These are phyloP conservation scores for Penicillium robsamsonii DNA, from an alignment of 495 filamentous ascomycete genomes.

Conservation along the genomic window DNA sequence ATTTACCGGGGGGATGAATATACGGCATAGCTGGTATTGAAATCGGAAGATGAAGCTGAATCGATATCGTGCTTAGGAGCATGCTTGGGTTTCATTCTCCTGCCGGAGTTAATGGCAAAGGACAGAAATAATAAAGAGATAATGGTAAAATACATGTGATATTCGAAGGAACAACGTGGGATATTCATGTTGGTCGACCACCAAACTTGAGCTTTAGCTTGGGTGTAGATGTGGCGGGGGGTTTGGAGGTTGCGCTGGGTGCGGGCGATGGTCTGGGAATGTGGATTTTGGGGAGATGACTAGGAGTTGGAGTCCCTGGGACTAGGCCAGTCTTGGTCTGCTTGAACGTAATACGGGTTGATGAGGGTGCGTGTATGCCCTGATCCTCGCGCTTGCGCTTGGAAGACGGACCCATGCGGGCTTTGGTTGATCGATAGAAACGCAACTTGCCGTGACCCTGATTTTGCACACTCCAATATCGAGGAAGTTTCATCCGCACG, in stretches of 20 bases:
- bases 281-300: conserved; percentile 35
- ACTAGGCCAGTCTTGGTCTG: conserved; percentile 33
- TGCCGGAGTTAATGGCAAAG: neutral
- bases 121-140: conserved; percentile 8
- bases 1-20: neutral
- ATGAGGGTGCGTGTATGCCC: conserved; percentile 37
- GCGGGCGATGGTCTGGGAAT: conserved; percentile 36
- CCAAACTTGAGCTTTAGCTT: conserved; percentile 48
- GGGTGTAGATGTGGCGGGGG: conserved; percentile 28
- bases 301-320: conserved; percentile 25
- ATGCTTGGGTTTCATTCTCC: conserved; percentile 14
- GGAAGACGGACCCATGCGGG: conserved; percentile 31
- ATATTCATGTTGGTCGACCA: conserved; percentile 34
- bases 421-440: conserved; percentile 36
- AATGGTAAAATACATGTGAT: conserved; percentile 26
- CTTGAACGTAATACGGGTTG: conserved; percentile 47
- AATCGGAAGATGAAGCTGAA: conserved; percentile 7
- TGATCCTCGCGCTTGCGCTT: conserved; percentile 49
- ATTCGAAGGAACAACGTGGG: conserved; percentile 5
- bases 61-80: conserved; percentile 17
- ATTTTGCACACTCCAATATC: conserved; percentile 66
- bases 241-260: conserved; percentile 18
- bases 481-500: conserved; percentile 65
- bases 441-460: conserved; percentile 50
- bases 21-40: conserved; percentile 16